Evolutionary conservation across 116 monocot species (phyloP), one percentile per base, ranked within the genome.

Genomic region (Dioscorea cayenensis): DNA sequence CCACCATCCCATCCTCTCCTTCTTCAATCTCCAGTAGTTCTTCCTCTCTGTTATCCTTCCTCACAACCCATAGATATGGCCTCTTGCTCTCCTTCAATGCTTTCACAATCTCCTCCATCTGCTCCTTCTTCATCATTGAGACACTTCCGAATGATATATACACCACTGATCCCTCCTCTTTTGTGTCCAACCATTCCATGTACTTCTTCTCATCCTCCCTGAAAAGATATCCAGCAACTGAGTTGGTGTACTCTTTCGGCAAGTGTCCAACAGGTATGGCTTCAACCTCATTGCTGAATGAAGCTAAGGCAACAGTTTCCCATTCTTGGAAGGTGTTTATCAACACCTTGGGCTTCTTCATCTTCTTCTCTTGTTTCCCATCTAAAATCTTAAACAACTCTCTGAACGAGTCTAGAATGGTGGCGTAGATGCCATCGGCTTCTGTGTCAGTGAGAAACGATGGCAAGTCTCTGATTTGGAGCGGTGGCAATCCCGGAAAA

Each of bases 291-390:
- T 60, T 66, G 2, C 32, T 1, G 0, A 81, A 9, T 2, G 70
- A 59, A 25, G 43, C 65, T 13, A 72, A 18, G 8, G 51, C 76
- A 3, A 68, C 73, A 9, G 70, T 37, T 66, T 92, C 92, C 69
- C 89, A 63, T 10, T 49, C 79, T 1, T 89, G 74, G 72, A 86
- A 89, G 7, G 86, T 76, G 80, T 92, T 84, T 20, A 89, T 69
- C 49, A 92, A 78, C 58, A 92, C 84, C 66, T 28, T 71, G 14
- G 71, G 35, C 73, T 32, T 65, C 13, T 16, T 12, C 7, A 0
- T 28, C 16, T 16, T 12, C 7, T 4, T 28, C 16, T 12, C 49
- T 17, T 36, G 4, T 68, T 23, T 0, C 5, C 51, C 1, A 11
- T 62, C 62, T 6, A 23, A 27, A 2, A 11, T 22, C 25, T 27